A percentile compares a stretch with the other conserved stretches of the same genome.
Conservation (phyloP, 352 stramenopile genomes). For the Elongisporangium anandrum region DNA sequence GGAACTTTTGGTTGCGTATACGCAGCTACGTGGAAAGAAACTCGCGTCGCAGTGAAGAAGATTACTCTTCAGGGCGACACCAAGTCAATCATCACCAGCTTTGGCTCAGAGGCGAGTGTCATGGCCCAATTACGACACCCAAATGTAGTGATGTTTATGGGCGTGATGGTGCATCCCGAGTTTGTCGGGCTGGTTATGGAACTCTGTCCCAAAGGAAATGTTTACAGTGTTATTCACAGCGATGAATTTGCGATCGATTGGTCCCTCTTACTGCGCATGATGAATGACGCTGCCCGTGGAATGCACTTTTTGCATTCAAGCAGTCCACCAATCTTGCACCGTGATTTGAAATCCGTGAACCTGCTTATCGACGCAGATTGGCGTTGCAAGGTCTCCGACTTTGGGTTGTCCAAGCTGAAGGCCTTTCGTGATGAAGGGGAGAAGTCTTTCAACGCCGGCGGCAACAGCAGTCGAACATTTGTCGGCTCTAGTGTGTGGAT, state of each 20-base stretch:
- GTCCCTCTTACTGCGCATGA: conserved; percentile 82
- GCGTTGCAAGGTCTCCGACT: conserved; percentile 89
- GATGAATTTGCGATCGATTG: conserved; percentile 82
- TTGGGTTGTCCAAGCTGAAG: conserved; percentile 85
- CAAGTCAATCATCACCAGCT: conserved; percentile 79
- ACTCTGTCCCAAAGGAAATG: conserved; percentile 79
- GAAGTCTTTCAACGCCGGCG: conserved; percentile 7
- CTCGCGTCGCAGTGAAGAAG: conserved; percentile 78
- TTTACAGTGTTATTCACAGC: conserved; percentile 79
- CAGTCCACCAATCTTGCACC: conserved; percentile 84
- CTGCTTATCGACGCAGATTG: conserved; percentile 86
- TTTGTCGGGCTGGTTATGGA: conserved; percentile 89
- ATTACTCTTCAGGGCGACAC: conserved; percentile 77
- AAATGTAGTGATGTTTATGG: conserved; percentile 91
- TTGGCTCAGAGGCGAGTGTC: conserved; percentile 74
- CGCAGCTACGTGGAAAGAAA: conserved; percentile 77
- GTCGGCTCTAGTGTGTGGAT: conserved; percentile 90
- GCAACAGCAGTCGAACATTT: conserved; percentile 34
- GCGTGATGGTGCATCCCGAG: conserved; percentile 83
- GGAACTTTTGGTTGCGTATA: conserved; percentile 79
- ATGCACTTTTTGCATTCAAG: conserved; percentile 92
- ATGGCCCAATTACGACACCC: conserved; percentile 82
- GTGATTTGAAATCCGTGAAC: conserved; percentile 89
- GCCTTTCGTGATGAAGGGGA: conserved; percentile 64
- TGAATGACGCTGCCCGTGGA: conserved; percentile 81